Conservation (phyloP, 257 asterid species). For the Solanum raphanifolium region DNA sequence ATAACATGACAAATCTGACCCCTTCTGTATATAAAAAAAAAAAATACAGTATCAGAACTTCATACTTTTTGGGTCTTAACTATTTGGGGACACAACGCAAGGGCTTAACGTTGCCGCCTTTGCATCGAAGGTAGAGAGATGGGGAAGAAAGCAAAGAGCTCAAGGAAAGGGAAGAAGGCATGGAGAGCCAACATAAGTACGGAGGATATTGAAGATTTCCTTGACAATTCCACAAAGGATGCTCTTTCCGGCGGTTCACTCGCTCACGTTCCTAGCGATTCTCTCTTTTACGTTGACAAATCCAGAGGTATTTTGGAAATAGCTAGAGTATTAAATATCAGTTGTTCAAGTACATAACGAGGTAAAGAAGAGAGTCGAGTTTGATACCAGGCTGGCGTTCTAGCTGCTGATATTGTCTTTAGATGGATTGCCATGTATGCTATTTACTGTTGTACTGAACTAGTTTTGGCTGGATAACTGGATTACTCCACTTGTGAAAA, state of each 20-base stretch:
- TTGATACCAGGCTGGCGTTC: neutral
- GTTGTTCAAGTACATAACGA: neutral
- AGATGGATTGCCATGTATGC: neutral
- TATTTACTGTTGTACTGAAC: neutral
- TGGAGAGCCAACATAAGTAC: slow-evolving; percentile 98
- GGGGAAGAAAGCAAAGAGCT: slow-evolving; percentile 78
- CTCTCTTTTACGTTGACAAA: slow-evolving; percentile 73
- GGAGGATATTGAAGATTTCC: slow-evolving; percentile 75
- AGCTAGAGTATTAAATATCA: neutral
- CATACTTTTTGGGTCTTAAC: neutral
- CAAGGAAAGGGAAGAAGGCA: slow-evolving; percentile 92
- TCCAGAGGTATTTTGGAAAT: slow-evolving; percentile 46
- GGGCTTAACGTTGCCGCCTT: neutral
- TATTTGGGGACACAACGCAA: neutral
- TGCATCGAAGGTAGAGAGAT: slow-evolving; percentile 13
- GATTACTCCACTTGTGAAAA: neutral
- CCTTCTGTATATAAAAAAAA: neutral
- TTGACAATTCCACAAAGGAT: slow-evolving; percentile 78
- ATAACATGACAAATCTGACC: no score
- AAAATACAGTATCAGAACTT: neutral
- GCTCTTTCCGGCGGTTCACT: slow-evolving; percentile 94
- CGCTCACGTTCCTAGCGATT: slow-evolving; percentile 56
- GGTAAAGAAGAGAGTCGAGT: neutral
- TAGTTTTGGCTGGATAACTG: neutral
- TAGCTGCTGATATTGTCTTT: neutral